Evolutionary conservation across 2,329 filamentous ascomycete species (phyloP), one percentile per base, ranked within the genome.

Genomic region (Diaporthe sp.): DNA sequence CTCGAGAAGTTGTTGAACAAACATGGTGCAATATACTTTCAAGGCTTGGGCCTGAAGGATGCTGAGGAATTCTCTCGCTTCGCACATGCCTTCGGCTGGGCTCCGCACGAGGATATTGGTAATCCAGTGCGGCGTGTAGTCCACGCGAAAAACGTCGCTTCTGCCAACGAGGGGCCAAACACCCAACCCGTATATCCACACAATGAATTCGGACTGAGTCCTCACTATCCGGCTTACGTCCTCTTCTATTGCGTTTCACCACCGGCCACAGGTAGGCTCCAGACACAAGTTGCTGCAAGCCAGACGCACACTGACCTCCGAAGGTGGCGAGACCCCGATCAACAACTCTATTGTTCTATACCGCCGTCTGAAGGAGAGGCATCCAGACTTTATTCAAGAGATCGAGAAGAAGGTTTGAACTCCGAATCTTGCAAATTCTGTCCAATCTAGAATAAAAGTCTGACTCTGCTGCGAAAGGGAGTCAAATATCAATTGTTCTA

Each of bases 91-190:
- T 81, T 80, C 59, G 79, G 79, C 25, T 80, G 72, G 75, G 42
- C 65, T 32, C 73, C 79, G 3, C 77, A 80, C 59, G 76, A 79
- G 47, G 78, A 79, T 22, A 78, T 80, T 50, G 78, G 79, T 19
- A 80, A 80, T 68, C 79, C 77, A 2, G 79, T 80, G 5, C 61
- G 77, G 15, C 74, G 79, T 37, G 78, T 77, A 2, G 63, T 80
- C 8, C 75, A 78, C 25, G 78, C 78, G 3, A 76, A 76, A 53
- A 80, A 80, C 22, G 79, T 80, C 12, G 78, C 79, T 4, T 79
- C 78, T 4, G 80, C 79, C 30, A 81, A 79, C 70, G 80, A 80
- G 74, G 78, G 78, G 7, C 78, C 79, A 1, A 79, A 77, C 37
- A 77, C 77, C 3, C 75, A 77, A 50, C 77, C 76, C 4, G 58